Base-by-base conservation (phyloP, 805 yeast species). In the Lipomyces chichibuensis region DNA sequence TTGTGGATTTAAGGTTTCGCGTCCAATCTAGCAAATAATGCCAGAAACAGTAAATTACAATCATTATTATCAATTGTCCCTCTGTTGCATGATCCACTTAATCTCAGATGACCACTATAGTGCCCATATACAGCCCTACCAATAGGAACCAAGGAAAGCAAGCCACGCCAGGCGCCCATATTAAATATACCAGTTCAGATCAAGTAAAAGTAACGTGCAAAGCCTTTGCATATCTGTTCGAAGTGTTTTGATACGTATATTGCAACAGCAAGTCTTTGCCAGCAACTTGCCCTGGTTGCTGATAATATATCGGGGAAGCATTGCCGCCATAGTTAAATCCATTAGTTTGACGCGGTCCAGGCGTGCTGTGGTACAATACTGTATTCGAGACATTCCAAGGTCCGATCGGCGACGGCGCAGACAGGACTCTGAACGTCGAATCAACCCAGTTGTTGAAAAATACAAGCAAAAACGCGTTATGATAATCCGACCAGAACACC, bases 371-470 rank as follows among this genome's bases (percentile, higher is more conserved):
- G 59, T 35, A 63, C 11, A 63, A 25, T 11, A 52, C 59, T 11
- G 46, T 33, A 33, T 51, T 35, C n/a, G 59, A 51, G 9, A 37
- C 55, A 20, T 33, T 33, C 66, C 66, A 63, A 2, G 63, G 58
- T 17, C 66, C 66, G 13, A 52, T 7, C 20, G 66, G 66, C 20
- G 66, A 46, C n/a, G 59, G 37, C 20, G 66, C 27, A 11, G 37
- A 29, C 23, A 59, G 17, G 25, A 46, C 37, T 8, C 49, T n/a
- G 59, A 52, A 59, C 20, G 33, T 60, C 11, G 65, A 59, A 23
- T 63, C 66, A 37, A 54, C 43, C 65, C 59, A 59, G 27, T 59
- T 63, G 49, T 53, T 59, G 63, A 63, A 59, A 49, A 59, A 63
- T 27, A 63, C 54, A 46, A 57, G 51, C 29, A 59, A 14, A 27